phyloP scores from a whole-genome alignment of 129 eudicot species.

The Chrysanthemum lavandulifolium region DNA sequence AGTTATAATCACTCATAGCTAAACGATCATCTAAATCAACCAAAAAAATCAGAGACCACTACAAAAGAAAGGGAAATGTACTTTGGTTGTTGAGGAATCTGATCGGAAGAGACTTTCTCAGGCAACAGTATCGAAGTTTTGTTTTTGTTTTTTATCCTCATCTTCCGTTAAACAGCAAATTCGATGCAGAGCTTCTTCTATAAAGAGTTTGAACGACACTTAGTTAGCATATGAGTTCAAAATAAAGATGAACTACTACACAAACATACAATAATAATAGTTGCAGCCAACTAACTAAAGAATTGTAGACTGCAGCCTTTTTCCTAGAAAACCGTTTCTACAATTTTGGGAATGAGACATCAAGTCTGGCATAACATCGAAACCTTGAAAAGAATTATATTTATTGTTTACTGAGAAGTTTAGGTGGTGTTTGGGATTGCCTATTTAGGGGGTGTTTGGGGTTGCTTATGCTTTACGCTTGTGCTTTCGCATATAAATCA shows the following conservation, averaged over 20 bases:
- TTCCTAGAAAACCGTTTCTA: too few species aligned
- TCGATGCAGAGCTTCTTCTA: background rate
- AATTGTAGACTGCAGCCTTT: too few species aligned
- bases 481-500: too few species aligned
- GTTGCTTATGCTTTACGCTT: too few species aligned
- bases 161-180: slow-evolving; percentile 10
- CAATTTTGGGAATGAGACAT: too few species aligned
- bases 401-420: too few species aligned
- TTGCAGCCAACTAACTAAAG: background rate
- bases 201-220: background rate
- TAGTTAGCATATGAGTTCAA: background rate
- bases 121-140: slow-evolving; percentile 12
- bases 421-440: too few species aligned
- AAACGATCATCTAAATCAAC: background rate
- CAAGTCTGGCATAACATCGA: too few species aligned
- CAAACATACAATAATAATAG: background rate
- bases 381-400: too few species aligned
- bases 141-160: slow-evolving; percentile 24
- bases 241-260: too few species aligned
- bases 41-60: background rate
- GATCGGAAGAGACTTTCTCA: slow-evolving; percentile 13
- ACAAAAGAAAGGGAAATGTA: slow-evolving; percentile 8
- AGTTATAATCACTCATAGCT: background rate
- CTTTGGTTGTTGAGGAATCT: slow-evolving; percentile 22
- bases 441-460: too few species aligned